Conservation (phyloP, 2,329 filamentous ascomycete species). For the Helminthosporium solani region DNA sequence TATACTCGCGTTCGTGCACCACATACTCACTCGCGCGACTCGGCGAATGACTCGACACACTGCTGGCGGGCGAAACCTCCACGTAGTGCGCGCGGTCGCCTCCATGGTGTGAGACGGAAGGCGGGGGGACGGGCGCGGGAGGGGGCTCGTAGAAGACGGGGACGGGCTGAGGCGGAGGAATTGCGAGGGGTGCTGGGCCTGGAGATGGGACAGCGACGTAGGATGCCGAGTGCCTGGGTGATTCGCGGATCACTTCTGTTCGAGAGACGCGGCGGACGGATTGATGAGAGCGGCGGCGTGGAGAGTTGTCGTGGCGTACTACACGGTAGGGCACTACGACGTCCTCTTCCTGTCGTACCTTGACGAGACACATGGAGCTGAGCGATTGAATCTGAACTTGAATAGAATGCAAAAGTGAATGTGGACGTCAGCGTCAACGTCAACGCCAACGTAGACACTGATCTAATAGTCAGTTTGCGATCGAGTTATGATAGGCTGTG, state of each 20-base stretch:
- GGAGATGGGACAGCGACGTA: conserved; percentile 37
- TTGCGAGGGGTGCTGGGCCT: conserved; percentile 24
- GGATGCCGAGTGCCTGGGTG: conserved; percentile 29
- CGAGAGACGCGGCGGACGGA: conserved; percentile 33
- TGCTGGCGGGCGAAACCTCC: conserved; percentile 42
- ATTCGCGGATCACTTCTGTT: conserved; percentile 34
- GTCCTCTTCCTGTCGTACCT: conserved; percentile 49
- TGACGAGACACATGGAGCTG: conserved; percentile 49
- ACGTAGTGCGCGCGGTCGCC: conserved; percentile 42
- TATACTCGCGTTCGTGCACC: conserved; percentile 46
- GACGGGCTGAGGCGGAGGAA: conserved; percentile 45
- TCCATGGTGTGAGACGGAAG: conserved; percentile 20
- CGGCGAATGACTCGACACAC: neutral
- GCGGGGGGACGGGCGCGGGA: conserved; percentile 32
- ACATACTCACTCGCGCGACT: conserved; percentile 43
- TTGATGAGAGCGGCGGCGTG: conserved; percentile 29
- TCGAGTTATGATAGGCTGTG: too few relatives aligned
- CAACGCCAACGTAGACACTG: too few relatives aligned
- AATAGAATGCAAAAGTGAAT: too few relatives aligned
- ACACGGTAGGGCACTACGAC: conserved; percentile 42
- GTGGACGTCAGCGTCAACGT: too few relatives aligned
- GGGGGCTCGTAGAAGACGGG: conserved; percentile 43
- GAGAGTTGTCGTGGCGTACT: conserved; percentile 29
- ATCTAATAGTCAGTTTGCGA: too few relatives aligned
- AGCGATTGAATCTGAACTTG: neutral